A percentile compares a stretch with the other conserved stretches of the same genome.
Evolutionary conservation across 345 rosid species (phyloP).

Genomic region (Syzygium grande): DNA sequence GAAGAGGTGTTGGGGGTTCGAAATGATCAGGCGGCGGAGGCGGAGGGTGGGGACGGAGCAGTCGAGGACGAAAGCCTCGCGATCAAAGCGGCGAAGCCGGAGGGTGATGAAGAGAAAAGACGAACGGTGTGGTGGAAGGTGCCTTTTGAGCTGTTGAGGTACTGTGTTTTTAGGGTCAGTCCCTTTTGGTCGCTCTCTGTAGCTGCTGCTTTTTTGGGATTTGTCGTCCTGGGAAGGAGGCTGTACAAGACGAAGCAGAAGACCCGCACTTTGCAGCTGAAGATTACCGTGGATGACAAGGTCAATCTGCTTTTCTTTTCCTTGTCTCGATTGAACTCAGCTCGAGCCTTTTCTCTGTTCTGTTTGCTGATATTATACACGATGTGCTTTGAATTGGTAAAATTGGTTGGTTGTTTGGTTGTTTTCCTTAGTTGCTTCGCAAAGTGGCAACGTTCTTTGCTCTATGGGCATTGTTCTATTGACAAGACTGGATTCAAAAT

Average conservation of each 20-base stretch:
- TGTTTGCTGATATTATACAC: background rate
- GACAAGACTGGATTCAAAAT: background rate
- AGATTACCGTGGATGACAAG: conserved; percentile 87
- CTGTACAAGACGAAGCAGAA: conserved; percentile 77
- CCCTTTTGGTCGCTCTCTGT: conserved; percentile 89
- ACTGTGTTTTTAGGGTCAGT: conserved; percentile 59
- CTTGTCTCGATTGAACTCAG: background rate
- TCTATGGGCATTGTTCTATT: background rate
- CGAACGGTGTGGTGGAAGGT: conserved; percentile 78
- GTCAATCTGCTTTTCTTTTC: conserved; percentile 24
- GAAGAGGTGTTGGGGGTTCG: conserved; percentile 8
- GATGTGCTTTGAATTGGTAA: background rate
- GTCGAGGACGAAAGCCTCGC: conserved; percentile 2
- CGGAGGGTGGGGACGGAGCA: conserved; percentile 6
- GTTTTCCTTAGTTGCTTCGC: background rate
- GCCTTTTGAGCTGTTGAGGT: conserved; percentile 73
- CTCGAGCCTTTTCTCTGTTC: background rate
- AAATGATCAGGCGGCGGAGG: conserved; percentile 11
- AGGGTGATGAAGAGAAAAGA: conserved; percentile 30
- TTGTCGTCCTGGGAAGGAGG: conserved; percentile 68
- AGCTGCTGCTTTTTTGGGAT: conserved; percentile 86
- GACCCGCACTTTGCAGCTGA: conserved; percentile 60
- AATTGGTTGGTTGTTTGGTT: background rate
- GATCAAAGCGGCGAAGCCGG: conserved; percentile 8
- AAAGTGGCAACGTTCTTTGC: background rate